Evolutionary conservation across 257 asterid species (phyloP).

Genomic region (Mentha longifolia): DNA sequence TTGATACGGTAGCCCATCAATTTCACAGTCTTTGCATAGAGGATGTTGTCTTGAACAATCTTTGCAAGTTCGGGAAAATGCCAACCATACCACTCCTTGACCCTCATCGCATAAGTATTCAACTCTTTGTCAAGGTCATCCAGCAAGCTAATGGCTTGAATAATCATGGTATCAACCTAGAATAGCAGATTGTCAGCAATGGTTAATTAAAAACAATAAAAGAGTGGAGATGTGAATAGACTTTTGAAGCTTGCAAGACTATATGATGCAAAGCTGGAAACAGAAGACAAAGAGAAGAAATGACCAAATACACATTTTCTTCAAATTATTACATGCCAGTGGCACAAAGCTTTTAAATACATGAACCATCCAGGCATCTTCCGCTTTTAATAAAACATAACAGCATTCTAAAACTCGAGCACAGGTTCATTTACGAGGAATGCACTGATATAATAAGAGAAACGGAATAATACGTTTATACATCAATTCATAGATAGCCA

Average conservation of each 20-base stretch:
- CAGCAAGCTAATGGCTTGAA: constrained; percentile 89
- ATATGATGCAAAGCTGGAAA: neutral
- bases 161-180: constrained; percentile 92
- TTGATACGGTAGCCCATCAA: constrained; percentile 81
- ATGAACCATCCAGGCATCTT: too few relatives aligned
- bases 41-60: constrained; percentile 82
- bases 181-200: constrained; percentile 8
- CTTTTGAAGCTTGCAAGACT: neutral
- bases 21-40: constrained; percentile 76
- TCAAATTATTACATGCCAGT: too few relatives aligned
- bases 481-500: neutral
- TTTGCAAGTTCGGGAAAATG: constrained; percentile 96
- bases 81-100: constrained; percentile 97
- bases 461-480: neutral
- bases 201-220: neutral
- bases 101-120: constrained; percentile 94
- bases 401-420: neutral
- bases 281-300: neutral
- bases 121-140: constrained; percentile 95
- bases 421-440: neutral
- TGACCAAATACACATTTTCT: neutral
- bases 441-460: neutral
- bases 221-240: neutral
- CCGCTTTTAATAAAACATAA: neutral
- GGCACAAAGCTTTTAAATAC: too few relatives aligned